These are phyloP conservation scores for Plenodomus lindquistii DNA, from an alignment of 2,329 filamentous ascomycete species.

Conservation along the genomic window DNA sequence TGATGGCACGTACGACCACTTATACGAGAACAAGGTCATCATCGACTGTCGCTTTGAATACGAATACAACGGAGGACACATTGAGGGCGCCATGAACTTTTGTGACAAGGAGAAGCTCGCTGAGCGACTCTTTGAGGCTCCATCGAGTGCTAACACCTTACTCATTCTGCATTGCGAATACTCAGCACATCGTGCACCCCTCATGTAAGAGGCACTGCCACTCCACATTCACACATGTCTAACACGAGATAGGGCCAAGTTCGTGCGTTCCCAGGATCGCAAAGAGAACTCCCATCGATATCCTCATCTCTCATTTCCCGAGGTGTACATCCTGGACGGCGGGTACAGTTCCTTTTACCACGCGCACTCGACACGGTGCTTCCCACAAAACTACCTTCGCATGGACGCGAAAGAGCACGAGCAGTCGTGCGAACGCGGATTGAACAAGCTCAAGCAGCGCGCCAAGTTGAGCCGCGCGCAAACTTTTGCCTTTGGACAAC, in stretches of 20 bases:
- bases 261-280: slow-evolving; percentile 87
- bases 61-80: slow-evolving; percentile 95
- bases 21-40: slow-evolving; percentile 80
- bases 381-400: slow-evolving; percentile 92
- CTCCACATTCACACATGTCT: slow-evolving; percentile 8
- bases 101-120: slow-evolving; percentile 93
- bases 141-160: slow-evolving; percentile 72
- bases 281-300: slow-evolving; percentile 83
- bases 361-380: slow-evolving; percentile 78
- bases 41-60: slow-evolving; percentile 99
- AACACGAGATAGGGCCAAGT: slow-evolving; percentile 66
- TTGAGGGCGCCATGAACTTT: slow-evolving; percentile 90
- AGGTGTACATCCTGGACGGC: slow-evolving; percentile 95
- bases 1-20: slow-evolving; percentile 76
- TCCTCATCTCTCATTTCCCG: slow-evolving; percentile 88
- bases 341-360: slow-evolving; percentile 94
- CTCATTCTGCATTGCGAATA: slow-evolving; percentile 98
- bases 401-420: slow-evolving; percentile 94
- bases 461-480: slow-evolving; percentile 84
- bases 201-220: slow-evolving; percentile 64
- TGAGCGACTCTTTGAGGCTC: slow-evolving; percentile 69
- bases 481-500: slow-evolving; percentile 92
- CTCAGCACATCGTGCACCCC: slow-evolving; percentile 90
- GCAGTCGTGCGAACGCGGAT: slow-evolving; percentile 88
- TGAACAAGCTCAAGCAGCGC: slow-evolving; percentile 89